Conservation (phyloP, 805 yeast species). For the Starmerella powellii region DNA sequence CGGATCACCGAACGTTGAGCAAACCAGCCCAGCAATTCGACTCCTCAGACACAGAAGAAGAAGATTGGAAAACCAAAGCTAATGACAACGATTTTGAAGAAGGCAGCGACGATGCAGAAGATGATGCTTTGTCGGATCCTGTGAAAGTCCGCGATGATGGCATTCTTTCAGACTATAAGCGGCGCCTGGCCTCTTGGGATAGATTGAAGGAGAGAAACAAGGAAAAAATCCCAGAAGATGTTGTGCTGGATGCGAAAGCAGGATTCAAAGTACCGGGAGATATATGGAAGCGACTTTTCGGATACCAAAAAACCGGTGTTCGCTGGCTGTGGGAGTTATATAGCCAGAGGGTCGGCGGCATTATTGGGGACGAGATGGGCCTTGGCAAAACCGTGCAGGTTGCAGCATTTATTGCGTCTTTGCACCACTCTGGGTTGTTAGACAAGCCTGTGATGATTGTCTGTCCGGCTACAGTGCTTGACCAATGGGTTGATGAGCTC, state of each 20-base stretch:
- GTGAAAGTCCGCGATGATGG: slow-evolving; percentile 58
- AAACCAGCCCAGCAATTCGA: slow-evolving; percentile 10
- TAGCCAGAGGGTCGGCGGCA: slow-evolving; percentile 83
- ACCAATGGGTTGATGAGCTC: slow-evolving; percentile 94
- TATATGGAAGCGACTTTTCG: slow-evolving; percentile 72
- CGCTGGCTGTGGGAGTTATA: slow-evolving; percentile 97
- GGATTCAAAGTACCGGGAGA: slow-evolving; percentile 79
- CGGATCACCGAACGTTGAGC: slow-evolving; percentile 15
- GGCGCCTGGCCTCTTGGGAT: slow-evolving; percentile 31
- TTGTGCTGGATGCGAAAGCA: slow-evolving; percentile 39
- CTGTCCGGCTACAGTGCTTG: slow-evolving; percentile 93
- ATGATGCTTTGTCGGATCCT: slow-evolving; percentile 20
- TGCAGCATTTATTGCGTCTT: slow-evolving; percentile 78
- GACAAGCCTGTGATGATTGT: slow-evolving; percentile 74
- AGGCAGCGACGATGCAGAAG: slow-evolving; percentile 15
- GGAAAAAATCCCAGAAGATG: slow-evolving; percentile 13
- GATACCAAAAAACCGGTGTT: slow-evolving; percentile 90
- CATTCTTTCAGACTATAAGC: slow-evolving; percentile 50
- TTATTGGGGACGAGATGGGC: slow-evolving; percentile 97
- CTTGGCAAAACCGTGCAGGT: slow-evolving; percentile 91
- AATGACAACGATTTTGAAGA: slow-evolving; percentile 2
- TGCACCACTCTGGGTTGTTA: slow-evolving; percentile 67
- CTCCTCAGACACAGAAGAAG: slow-evolving; percentile 23
- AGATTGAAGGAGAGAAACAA: slow-evolving; percentile 33
- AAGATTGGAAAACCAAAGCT: background rate